Evolutionary conservation across 345 rosid genomes (phyloP).

Genomic region (Cardamine resedifolia): DNA sequence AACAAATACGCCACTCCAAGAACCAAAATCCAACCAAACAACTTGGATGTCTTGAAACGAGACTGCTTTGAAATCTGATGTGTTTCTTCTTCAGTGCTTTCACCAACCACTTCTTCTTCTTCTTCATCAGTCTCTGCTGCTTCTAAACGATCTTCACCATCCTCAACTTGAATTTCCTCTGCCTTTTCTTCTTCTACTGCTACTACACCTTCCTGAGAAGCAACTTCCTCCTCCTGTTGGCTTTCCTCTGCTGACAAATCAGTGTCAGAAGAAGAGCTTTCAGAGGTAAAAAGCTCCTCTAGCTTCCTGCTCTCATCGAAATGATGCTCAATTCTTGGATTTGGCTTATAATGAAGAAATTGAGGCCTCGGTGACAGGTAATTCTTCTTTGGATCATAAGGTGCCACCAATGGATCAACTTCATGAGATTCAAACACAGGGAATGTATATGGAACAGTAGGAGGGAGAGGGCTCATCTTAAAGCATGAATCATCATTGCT

Average conservation of each 20-base stretch:
- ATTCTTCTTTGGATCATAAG: constrained; percentile 67
- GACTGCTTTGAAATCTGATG: constrained; percentile 32
- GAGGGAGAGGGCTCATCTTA: constrained; percentile 38
- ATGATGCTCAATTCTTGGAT: constrained; percentile 50
- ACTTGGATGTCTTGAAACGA: constrained; percentile 48
- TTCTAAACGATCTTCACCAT: constrained; percentile 31
- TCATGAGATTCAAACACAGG: constrained; percentile 60
- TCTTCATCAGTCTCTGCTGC: constrained; percentile 13
- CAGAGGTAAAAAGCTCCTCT: constrained; percentile 49
- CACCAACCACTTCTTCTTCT: constrained; percentile 33
- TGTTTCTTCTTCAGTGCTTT: constrained; percentile 29
- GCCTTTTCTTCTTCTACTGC: constrained; percentile 29
- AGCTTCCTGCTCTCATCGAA: constrained; percentile 47
- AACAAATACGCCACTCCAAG: constrained; percentile 44
- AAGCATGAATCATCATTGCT: constrained; percentile 45
- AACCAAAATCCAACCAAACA: constrained; percentile 44
- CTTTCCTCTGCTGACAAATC: constrained; percentile 55
- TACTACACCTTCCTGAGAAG: constrained; percentile 26
- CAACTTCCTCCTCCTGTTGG: constrained; percentile 36
- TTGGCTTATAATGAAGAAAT: constrained; percentile 63
- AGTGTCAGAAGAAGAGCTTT: constrained; percentile 44
- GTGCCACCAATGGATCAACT: constrained; percentile 59
- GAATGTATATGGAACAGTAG: constrained; percentile 31
- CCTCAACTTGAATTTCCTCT: neutral
- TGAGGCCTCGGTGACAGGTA: constrained; percentile 67